Evolutionary conservation across 768 basidiomycete species (phyloP).

Genomic region (Pisolithus sp.): DNA sequence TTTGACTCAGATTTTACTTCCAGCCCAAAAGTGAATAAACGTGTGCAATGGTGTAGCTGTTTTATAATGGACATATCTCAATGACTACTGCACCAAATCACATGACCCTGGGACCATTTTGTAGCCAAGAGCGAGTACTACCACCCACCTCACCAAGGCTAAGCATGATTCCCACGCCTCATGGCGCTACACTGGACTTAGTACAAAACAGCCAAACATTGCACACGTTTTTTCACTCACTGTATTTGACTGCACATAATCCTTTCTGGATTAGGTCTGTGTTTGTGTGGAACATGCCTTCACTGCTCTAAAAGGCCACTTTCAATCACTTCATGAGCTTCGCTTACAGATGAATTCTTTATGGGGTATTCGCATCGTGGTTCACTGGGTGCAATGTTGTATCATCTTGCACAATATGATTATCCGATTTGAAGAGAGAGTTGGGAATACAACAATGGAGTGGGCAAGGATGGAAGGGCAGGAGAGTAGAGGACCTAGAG

Average conservation of each 20-base stretch:
- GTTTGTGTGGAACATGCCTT: constrained; percentile 1
- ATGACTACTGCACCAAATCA: too few relatives aligned
- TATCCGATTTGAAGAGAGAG: neutral
- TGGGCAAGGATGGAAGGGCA: neutral
- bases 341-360: neutral
- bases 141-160: too few relatives aligned
- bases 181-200: too few relatives aligned
- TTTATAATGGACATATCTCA: too few relatives aligned
- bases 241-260: neutral
- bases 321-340: constrained; percentile 1
- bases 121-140: too few relatives aligned
- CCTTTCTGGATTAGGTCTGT: neutral
- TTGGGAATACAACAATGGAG: neutral
- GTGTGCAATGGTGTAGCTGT: too few relatives aligned
- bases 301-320: constrained; percentile 1
- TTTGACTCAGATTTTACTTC: too few relatives aligned
- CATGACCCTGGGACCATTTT: too few relatives aligned
- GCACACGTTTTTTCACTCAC: too few relatives aligned
- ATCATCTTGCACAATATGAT: constrained; percentile 5
- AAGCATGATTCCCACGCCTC: too few relatives aligned
- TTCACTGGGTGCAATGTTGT: constrained; percentile 1
- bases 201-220: too few relatives aligned
- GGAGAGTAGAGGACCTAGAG: neutral
- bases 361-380: neutral
- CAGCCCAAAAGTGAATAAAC: too few relatives aligned